Evolutionary conservation across 805 yeast genomes (phyloP).

Genomic region (Saturnispora kantuleensis): DNA sequence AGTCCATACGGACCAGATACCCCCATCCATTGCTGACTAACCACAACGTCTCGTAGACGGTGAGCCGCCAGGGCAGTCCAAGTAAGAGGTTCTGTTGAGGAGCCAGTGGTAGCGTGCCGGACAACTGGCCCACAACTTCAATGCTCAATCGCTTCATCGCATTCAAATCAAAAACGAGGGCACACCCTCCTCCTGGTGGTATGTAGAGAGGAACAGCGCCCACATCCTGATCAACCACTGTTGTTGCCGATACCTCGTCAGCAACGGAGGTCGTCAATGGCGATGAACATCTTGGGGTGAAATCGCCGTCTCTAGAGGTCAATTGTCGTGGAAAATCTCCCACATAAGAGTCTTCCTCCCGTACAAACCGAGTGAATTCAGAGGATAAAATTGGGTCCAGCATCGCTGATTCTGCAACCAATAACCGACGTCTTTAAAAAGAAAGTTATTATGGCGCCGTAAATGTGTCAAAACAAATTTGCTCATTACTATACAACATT

Average conservation of each 20-base stretch:
- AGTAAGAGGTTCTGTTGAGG: slow-evolving; percentile 89
- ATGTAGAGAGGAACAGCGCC: not conserved
- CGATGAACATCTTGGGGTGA: slow-evolving; percentile 8
- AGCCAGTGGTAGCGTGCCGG: slow-evolving; percentile 80
- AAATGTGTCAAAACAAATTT: not conserved
- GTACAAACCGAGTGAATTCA: too few relatives aligned
- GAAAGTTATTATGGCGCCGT: too few relatives aligned
- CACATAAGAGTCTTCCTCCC: too few relatives aligned
- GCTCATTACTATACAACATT: slow-evolving; percentile 6
- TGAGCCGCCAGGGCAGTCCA: slow-evolving; percentile 70
- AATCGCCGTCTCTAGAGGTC: not conserved
- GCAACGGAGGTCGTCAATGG: slow-evolving; percentile 7
- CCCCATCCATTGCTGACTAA: slow-evolving; percentile 30
- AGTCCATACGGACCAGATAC: slow-evolving; percentile 10
- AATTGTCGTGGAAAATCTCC: too few relatives aligned
- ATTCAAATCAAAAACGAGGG: slow-evolving; percentile 46
- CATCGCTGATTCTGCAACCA: too few relatives aligned
- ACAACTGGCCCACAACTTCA: slow-evolving; percentile 66
- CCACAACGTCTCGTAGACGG: slow-evolving; percentile 66
- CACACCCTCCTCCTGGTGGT: slow-evolving; percentile 7
- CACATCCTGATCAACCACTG: too few relatives aligned
- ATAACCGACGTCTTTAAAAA: too few relatives aligned
- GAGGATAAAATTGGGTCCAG: too few relatives aligned
- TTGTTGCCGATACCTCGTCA: not conserved
- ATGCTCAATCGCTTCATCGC: slow-evolving; percentile 46